Percentiles rank a stretch among this genome's conserved stretches.
phyloP scores from a whole-genome alignment of 441 rosid genomes.

The Jatropha podagrica region DNA sequence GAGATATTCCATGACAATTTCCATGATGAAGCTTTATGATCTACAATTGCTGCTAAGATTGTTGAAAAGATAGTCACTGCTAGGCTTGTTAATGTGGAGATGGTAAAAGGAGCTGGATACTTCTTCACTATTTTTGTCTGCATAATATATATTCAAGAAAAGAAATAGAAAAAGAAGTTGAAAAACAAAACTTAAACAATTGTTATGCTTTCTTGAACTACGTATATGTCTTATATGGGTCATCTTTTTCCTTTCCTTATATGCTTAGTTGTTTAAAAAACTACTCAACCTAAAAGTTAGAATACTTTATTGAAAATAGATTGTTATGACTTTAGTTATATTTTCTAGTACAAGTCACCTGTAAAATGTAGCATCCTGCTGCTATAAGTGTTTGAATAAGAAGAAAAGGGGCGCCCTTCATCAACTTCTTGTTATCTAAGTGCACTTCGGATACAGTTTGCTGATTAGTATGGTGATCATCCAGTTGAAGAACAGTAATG shows the following conservation, averaged over 20 bases:
- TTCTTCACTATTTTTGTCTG: background rate
- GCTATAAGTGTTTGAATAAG: background rate
- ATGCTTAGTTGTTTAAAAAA: no score
- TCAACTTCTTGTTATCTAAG: background rate
- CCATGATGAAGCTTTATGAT: background rate
- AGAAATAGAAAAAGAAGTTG: no score
- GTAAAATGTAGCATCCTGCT: background rate
- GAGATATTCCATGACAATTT: background rate
- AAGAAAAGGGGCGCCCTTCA: constrained; percentile 8
- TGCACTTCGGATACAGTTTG: no score
- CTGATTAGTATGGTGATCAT: background rate
- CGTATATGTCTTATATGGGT: no score
- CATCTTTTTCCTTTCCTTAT: no score
- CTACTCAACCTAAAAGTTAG: no score
- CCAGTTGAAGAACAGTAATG: background rate
- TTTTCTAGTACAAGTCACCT: background rate
- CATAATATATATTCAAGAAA: background rate
- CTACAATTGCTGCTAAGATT: background rate
- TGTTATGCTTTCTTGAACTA: no score
- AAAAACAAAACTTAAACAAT: no score
- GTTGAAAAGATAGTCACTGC: background rate
- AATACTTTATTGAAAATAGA: no score
- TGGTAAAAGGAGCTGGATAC: background rate
- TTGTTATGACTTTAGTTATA: background rate
- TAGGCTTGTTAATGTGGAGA: background rate